Evolutionary conservation across 805 yeast genomes (phyloP), one percentile per base, ranked within the genome.

Genomic region (Candida ipomoeae): DNA sequence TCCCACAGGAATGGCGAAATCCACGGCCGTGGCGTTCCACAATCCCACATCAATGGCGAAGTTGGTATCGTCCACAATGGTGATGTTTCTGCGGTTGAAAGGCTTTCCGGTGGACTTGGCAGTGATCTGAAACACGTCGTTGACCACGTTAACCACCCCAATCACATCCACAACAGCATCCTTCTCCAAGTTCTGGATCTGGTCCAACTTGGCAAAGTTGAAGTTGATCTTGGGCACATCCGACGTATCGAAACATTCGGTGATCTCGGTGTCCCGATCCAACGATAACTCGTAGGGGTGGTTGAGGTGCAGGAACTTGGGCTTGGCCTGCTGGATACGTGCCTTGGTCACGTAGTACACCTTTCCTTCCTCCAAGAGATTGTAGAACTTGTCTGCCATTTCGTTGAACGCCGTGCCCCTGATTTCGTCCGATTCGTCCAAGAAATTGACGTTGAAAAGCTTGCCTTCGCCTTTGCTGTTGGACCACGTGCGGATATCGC

Each of bases 371-470:
- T 87, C 87, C 46, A 94, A 70, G 31, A 83, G 61, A 58, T 85
- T 87, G 71, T 81, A 84, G 63, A 81, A 86, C 63, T 81, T 83
- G 52, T 87, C 96, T 11, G 92, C 97, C 60, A 80, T 79, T 36
- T 89, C 92, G 66, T 87, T 88, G 69, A 94, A 94, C 1, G 94
- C 97, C 2, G 98, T 90, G 10, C 96, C 97, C 62, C 94, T 80
- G 59, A 94, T 94, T 72, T 94, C 98, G 61, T 94, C 96, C 5
- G 97, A 87, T 65, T 94, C 96, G 65, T 94, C 99, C 50, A 92
- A 71, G 51, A 94, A 82, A 59, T 89, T 89, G 31, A 89, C 88
- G 60, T 85, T 87, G 74, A 94, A 90, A 52, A 94, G 77, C 67
- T 88, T 87, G 49, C 99, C 99, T 55, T 85, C 89, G 51, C 97